Evolutionary conservation across 352 stramenopile species (phyloP).

Genomic region (Phytopythium delawarense): DNA sequence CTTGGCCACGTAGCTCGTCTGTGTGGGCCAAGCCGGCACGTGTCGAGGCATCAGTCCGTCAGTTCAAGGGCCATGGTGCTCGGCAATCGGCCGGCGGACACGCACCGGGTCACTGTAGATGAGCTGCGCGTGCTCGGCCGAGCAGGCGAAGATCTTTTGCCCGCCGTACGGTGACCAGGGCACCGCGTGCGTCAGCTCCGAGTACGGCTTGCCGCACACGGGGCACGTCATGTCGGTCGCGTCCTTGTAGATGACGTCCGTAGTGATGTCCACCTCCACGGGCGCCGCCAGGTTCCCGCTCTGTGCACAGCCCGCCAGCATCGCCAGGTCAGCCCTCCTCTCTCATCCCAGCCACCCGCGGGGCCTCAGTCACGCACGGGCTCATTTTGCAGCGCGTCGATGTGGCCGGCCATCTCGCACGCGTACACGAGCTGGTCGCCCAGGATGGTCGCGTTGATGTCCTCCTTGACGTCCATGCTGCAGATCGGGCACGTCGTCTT

Average conservation of each 20-base stretch:
- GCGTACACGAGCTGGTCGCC: slow-evolving; percentile 75
- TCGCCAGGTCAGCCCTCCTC: too few relatives aligned
- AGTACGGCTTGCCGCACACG: slow-evolving; percentile 65
- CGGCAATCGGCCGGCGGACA: not conserved
- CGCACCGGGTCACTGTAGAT: slow-evolving; percentile 33
- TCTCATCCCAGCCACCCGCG: too few relatives aligned
- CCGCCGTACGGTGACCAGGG: slow-evolving; percentile 32
- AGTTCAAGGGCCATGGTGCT: not conserved
- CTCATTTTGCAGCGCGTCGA: slow-evolving; percentile 75
- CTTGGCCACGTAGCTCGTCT: slow-evolving; percentile 81
- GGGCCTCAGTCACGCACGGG: slow-evolving; percentile 27
- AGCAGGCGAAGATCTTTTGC: slow-evolving; percentile 72
- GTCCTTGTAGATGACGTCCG: slow-evolving; percentile 16
- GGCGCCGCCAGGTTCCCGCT: not conserved
- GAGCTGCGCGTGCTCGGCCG: slow-evolving; percentile 46
- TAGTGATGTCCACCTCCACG: slow-evolving; percentile 9
- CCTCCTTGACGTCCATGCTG: slow-evolving; percentile 51
- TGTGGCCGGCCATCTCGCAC: slow-evolving; percentile 80
- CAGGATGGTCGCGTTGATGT: slow-evolving; percentile 43
- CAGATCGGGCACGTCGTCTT: slow-evolving; percentile 41
- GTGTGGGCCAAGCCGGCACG: slow-evolving; percentile 34
- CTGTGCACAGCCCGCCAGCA: not conserved
- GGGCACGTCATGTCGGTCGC: slow-evolving; percentile 62
- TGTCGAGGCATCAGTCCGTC: not conserved
- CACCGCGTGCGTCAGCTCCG: slow-evolving; percentile 34